These are phyloP conservation scores for Sambucus nigra DNA, from an alignment of 129 eudicot species.

Conservation along the genomic window DNA sequence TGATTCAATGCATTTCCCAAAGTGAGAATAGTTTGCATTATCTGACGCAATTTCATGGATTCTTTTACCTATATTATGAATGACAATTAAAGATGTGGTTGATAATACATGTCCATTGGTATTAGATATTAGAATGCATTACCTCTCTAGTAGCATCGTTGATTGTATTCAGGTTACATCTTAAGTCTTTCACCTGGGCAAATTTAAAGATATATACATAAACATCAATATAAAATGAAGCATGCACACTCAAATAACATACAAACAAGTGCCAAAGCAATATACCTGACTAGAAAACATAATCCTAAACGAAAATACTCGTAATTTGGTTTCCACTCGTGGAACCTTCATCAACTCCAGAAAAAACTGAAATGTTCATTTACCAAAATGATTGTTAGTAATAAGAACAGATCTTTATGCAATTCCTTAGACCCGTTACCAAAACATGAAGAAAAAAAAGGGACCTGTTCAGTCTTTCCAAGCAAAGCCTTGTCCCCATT, in stretches of 20 bases:
- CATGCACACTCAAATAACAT: not conserved
- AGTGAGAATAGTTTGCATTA: conserved; percentile 94
- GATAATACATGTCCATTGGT: not conserved
- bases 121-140: not conserved
- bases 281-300: conserved; percentile 76
- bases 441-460: conserved; percentile 5
- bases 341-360: conserved; percentile 99
- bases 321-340: conserved; percentile 85
- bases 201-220: conserved; percentile 6
- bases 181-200: conserved; percentile 67
- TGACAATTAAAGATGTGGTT: not conserved
- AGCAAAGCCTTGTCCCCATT: conserved; percentile 88
- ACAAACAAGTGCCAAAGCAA: conserved; percentile 1
- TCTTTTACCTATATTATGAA: conserved; percentile 57
- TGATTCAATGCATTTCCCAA: conserved; percentile 94
- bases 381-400: conserved; percentile 11
- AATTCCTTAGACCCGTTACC: not conserved
- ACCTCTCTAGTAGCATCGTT: conserved; percentile 93
- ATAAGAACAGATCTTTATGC: conserved; percentile 9
- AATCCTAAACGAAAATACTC: conserved; percentile 88
- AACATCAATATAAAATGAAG: conserved; percentile 15
- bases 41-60: conserved; percentile 75
- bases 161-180: conserved; percentile 50
- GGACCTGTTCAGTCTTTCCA: conserved; percentile 96
- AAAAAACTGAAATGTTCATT: conserved; percentile 62